phyloP scores from a whole-genome alignment of 2,329 filamentous ascomycete genomes.

The Teratosphaeria zuluensis region DNA sequence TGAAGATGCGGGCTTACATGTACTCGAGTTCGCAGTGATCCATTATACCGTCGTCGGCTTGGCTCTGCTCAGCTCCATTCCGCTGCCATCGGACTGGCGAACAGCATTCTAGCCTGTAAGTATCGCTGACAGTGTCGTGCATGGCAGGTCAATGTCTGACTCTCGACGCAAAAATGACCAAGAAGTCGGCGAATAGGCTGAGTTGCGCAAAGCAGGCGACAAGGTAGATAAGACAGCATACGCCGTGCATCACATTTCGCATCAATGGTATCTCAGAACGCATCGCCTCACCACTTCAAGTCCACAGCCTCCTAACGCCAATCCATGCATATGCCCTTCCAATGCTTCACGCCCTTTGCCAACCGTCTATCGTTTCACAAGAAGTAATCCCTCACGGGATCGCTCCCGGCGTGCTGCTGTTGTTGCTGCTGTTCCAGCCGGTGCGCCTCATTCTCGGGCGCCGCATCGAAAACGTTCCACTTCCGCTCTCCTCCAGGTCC shows the following conservation, averaged over 20 bases:
- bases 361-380: slow-evolving; percentile 39
- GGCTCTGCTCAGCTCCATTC: too few species aligned
- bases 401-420: slow-evolving; percentile 57
- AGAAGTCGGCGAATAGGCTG: too few species aligned
- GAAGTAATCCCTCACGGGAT: slow-evolving; percentile 59
- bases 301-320: neutral
- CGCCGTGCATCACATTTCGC: neutral
- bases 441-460: slow-evolving; percentile 87
- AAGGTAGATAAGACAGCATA: too few species aligned
- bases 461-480: slow-evolving; percentile 97
- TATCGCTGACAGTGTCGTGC: too few species aligned
- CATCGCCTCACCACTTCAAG: neutral
- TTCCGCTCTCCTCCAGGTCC: slow-evolving; percentile 85
- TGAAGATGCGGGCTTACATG: too few species aligned
- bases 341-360: neutral
- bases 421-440: slow-evolving; percentile 69
- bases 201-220: too few species aligned
- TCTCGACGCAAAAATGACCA: too few species aligned
- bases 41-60: too few species aligned
- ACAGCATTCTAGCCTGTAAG: too few species aligned
- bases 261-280: neutral
- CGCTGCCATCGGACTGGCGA: too few species aligned
- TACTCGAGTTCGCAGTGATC: too few species aligned
- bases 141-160: too few species aligned
- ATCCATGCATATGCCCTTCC: neutral